Percentiles rank a stretch among this genome's conserved stretches.
Evolutionary conservation across 805 yeast genomes (phyloP).

Genomic region (Kurtzmaniella cleridarum): DNA sequence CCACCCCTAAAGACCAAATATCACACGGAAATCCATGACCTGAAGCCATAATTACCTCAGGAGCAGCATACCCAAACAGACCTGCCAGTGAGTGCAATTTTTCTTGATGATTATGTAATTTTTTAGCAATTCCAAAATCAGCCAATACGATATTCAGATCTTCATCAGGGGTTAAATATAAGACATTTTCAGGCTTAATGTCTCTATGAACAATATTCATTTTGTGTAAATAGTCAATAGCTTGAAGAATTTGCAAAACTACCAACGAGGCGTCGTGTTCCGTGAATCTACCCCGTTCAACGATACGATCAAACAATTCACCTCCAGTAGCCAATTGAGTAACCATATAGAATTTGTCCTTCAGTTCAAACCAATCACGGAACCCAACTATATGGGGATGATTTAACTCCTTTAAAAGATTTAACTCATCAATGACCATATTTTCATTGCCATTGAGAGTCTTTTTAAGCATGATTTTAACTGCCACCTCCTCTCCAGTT

Average conservation of each 20-base stretch:
- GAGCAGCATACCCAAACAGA: slow-evolving; percentile 95
- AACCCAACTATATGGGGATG: slow-evolving; percentile 90
- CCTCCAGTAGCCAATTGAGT: slow-evolving; percentile 97
- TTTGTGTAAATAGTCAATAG: slow-evolving; percentile 72
- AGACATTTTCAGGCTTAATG: slow-evolving; percentile 87
- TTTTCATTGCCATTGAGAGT: slow-evolving; percentile 75
- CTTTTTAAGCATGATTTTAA: slow-evolving; percentile 83
- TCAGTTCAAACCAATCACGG: slow-evolving; percentile 89
- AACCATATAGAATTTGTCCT: slow-evolving; percentile 87
- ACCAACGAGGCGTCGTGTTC: slow-evolving; percentile 82
- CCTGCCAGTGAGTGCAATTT: slow-evolving; percentile 75
- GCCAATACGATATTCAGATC: slow-evolving; percentile 79
- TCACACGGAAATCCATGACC: slow-evolving; percentile 97
- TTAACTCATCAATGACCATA: slow-evolving; percentile 74
- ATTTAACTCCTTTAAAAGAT: slow-evolving; percentile 56
- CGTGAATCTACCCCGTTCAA: slow-evolving; percentile 75
- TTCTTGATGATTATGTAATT: slow-evolving; percentile 54
- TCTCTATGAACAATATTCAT: slow-evolving; percentile 87
- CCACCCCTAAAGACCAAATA: slow-evolving; percentile 92
- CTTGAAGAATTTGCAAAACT: slow-evolving; percentile 68
- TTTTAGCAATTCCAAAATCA: slow-evolving; percentile 93
- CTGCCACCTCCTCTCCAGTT: slow-evolving; percentile 70
- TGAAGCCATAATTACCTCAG: slow-evolving; percentile 73
- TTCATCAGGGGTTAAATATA: slow-evolving; percentile 52
- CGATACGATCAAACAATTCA: slow-evolving; percentile 84